A percentile compares a stretch with the other conserved stretches of the same genome.
These are phyloP conservation scores for Clarireedia hainanense DNA, from an alignment of 2,329 filamentous ascomycete genomes.

Conservation along the genomic window DNA sequence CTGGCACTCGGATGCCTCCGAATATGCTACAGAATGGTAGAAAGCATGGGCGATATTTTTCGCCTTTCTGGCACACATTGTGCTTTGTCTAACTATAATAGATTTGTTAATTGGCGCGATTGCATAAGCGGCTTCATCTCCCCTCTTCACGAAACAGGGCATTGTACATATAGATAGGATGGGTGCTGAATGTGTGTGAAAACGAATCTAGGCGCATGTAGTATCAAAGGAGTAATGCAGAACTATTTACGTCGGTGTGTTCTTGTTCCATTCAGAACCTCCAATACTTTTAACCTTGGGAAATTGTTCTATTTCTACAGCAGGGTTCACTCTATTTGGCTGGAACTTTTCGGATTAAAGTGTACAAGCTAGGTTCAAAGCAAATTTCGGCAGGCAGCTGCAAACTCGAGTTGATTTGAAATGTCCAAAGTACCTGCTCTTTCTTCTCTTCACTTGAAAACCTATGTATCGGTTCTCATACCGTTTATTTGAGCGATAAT, in stretches of 20 bases:
- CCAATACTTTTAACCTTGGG: too few species aligned
- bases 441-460: too few species aligned
- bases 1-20: neutral
- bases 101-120: slow-evolving; percentile 24
- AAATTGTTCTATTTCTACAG: too few species aligned
- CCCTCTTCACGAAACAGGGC: slow-evolving; percentile 24
- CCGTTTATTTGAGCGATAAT: too few species aligned
- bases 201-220: slow-evolving; percentile 20
- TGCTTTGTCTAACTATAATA: slow-evolving; percentile 27
- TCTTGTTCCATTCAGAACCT: neutral
- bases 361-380: too few species aligned
- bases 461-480: too few species aligned
- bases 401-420: too few species aligned
- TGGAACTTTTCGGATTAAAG: too few species aligned
- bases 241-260: slow-evolving; percentile 1
- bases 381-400: too few species aligned
- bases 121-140: slow-evolving; percentile 31
- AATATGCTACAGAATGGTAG: slow-evolving; percentile 4
- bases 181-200: slow-evolving; percentile 7
- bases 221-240: slow-evolving; percentile 19
- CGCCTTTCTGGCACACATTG: slow-evolving; percentile 25
- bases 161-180: slow-evolving; percentile 29
- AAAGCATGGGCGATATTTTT: slow-evolving; percentile 12
- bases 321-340: too few species aligned
- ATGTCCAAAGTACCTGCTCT: too few species aligned